Conservation (phyloP, 2,329 filamentous ascomycete genomes). For the Cytospora schulzeri region DNA sequence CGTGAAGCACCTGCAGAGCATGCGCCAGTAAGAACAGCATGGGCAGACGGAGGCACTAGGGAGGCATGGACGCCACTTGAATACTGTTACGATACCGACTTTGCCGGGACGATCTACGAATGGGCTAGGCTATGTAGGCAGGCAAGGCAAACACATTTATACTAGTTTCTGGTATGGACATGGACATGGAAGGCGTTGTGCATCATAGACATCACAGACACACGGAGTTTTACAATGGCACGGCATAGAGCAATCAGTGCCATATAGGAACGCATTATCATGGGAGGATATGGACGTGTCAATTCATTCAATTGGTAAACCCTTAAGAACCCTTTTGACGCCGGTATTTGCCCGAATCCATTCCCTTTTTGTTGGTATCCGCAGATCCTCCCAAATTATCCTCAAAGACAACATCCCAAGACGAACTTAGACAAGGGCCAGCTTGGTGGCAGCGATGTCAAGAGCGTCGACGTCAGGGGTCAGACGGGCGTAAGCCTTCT, state of each 20-base stretch:
- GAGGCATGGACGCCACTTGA: neutral
- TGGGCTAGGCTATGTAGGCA: neutral
- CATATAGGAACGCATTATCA: slow-evolving; percentile 2
- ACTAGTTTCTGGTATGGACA: neutral
- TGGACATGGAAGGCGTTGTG: neutral
- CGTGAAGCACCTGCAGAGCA: slow-evolving; percentile 77
- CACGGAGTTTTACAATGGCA: neutral
- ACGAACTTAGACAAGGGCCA: slow-evolving; percentile 85
- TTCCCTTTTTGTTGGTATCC: slow-evolving; percentile 23
- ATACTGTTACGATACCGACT: neutral
- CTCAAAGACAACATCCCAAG: slow-evolving; percentile 42
- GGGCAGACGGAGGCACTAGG: neutral
- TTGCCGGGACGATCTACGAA: neutral
- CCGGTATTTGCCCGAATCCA: slow-evolving; percentile 25
- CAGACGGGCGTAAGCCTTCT: slow-evolving; percentile 98
- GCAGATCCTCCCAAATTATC: slow-evolving; percentile 20
- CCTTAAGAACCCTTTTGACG: slow-evolving; percentile 27
- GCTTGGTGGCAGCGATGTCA: slow-evolving; percentile 99
- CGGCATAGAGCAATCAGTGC: neutral
- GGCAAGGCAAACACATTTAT: neutral
- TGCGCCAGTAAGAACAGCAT: slow-evolving; percentile 41
- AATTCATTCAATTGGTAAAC: slow-evolving; percentile 30
- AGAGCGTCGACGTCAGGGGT: slow-evolving; percentile 97
- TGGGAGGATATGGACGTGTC: slow-evolving; percentile 27
- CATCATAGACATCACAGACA: neutral